These are phyloP conservation scores for Aspergillus hortae DNA, from an alignment of 2,329 filamentous ascomycete genomes.

Conservation along the genomic window DNA sequence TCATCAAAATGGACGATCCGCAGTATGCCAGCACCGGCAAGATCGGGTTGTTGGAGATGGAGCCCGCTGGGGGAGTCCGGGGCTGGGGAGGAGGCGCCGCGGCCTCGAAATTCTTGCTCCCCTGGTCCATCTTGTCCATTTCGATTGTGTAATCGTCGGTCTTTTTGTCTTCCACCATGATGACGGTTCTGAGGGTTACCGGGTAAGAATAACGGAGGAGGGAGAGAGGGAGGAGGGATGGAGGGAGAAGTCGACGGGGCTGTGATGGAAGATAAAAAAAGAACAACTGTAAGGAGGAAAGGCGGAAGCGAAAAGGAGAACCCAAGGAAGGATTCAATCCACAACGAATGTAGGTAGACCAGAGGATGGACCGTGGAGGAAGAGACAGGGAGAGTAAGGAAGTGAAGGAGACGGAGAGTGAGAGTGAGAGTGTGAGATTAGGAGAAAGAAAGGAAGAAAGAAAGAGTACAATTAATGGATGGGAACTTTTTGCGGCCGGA, in stretches of 20 bases:
- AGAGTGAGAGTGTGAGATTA: no score
- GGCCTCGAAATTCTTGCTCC: slow-evolving; percentile 46
- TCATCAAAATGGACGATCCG: slow-evolving; percentile 96
- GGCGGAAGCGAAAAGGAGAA: background rate
- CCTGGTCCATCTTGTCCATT: slow-evolving; percentile 59
- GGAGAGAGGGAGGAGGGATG: background rate
- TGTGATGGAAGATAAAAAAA: background rate
- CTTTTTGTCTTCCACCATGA: slow-evolving; percentile 87
- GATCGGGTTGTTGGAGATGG: slow-evolving; percentile 69
- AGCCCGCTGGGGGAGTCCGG: slow-evolving; percentile 35
- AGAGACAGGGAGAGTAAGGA: background rate
- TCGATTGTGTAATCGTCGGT: slow-evolving; percentile 71
- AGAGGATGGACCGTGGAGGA: background rate
- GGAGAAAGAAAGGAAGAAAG: background rate
- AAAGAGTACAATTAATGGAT: background rate
- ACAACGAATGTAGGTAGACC: background rate
- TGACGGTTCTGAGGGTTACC: slow-evolving; percentile 20
- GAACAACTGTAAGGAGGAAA: background rate
- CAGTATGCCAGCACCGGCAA: slow-evolving; percentile 88
- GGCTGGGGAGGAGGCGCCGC: slow-evolving; percentile 36
- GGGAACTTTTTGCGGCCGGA: background rate
- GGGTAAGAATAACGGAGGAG: background rate
- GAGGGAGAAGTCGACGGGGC: background rate
- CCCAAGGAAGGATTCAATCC: background rate
- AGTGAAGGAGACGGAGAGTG: background rate